Conservation (phyloP, 2,329 filamentous ascomycete genomes). For the Penicillium sp. region DNA sequence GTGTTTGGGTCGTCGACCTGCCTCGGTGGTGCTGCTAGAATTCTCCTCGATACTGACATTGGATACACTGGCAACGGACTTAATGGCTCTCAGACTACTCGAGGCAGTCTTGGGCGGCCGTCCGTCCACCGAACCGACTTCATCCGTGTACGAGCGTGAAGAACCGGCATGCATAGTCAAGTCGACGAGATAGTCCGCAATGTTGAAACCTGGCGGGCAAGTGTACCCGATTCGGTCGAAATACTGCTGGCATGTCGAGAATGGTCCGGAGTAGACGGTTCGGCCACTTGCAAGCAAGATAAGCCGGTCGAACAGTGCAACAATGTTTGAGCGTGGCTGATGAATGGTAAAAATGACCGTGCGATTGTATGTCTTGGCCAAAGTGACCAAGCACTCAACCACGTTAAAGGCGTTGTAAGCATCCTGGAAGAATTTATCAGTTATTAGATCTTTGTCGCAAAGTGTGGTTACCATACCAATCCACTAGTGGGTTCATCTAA, state of each 20-base stretch:
- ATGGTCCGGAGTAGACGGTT: constrained; percentile 91
- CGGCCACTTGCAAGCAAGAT: constrained; percentile 85
- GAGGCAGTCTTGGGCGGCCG: constrained; percentile 70
- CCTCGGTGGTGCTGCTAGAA: constrained; percentile 62
- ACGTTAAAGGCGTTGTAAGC: constrained; percentile 99
- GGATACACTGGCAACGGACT: constrained; percentile 84
- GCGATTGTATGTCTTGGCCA: constrained; percentile 94
- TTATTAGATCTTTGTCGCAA: background rate
- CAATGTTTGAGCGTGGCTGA: constrained; percentile 96
- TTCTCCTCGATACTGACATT: constrained; percentile 70
- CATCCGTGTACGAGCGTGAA: constrained; percentile 54
- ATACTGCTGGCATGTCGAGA: constrained; percentile 83
- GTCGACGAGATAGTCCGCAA: constrained; percentile 96
- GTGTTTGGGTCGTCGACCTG: constrained; percentile 63
- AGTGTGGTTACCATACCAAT: constrained; percentile 45
- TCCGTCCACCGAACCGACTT: constrained; percentile 56
- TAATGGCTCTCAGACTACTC: constrained; percentile 84
- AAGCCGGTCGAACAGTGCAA: constrained; percentile 93
- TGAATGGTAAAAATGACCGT: constrained; percentile 99
- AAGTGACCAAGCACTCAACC: constrained; percentile 87
- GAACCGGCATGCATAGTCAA: constrained; percentile 91
- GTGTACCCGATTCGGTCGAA: constrained; percentile 90
- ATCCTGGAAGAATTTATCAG: constrained; percentile 52
- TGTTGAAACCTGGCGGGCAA: constrained; percentile 96
- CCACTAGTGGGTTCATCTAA: constrained; percentile 96